Conservation (phyloP, 768 basidiomycete species). For the Suillus hirtellus region DNA sequence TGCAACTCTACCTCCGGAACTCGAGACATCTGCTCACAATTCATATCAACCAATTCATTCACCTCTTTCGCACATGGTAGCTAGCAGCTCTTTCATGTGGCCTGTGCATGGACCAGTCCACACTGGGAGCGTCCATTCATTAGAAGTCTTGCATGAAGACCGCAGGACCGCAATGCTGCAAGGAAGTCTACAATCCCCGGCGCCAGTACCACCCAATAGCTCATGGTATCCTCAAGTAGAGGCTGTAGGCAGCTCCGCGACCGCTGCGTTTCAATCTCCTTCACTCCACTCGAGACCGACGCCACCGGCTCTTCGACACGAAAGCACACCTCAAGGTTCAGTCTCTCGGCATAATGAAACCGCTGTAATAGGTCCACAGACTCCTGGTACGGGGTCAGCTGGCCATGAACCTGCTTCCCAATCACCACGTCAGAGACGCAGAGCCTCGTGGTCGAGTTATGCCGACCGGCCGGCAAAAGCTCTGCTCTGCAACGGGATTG, state of each 20-base stretch:
- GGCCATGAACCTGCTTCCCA: neutral
- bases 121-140: neutral
- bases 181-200: neutral
- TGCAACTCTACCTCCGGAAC: neutral
- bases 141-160: slow-evolving; percentile 3
- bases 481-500: neutral
- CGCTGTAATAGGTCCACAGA: neutral
- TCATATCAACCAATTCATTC: neutral
- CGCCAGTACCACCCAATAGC: neutral
- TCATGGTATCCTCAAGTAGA: slow-evolving; percentile 5
- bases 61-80: neutral
- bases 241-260: neutral
- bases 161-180: neutral
- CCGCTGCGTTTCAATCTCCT: neutral
- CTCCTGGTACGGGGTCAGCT: neutral
- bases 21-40: neutral
- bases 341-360: neutral
- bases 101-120: slow-evolving; percentile 3
- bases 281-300: neutral
- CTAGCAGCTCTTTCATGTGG: neutral
- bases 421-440: neutral
- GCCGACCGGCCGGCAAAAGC: neutral
- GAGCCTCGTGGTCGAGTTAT: slow-evolving; percentile 4
- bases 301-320: neutral
- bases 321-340: neutral